Evolutionary conservation across 768 basidiomycete species (phyloP), one percentile per base, ranked within the genome.

Genomic region (Calvatia gigantea): DNA sequence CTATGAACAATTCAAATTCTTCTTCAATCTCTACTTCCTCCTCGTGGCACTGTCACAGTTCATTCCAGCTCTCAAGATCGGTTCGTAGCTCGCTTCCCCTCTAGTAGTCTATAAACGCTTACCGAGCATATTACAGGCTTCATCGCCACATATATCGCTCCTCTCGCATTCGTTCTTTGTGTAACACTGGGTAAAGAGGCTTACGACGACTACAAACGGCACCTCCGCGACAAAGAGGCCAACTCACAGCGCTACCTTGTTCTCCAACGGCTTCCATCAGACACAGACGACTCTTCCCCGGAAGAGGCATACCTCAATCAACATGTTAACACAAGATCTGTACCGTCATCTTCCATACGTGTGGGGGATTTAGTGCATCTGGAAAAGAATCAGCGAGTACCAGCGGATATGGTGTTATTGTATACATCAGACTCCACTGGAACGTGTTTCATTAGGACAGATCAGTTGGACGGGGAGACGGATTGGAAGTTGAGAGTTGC

Each of bases 1-100:
- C 69, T 98, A 98, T 70, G 95, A 98, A 69, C 96, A 98, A 69
- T 99, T 98, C 87, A 98, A 98, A 72, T 98, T 96, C 79, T 99
- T 99, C 77, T 98, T 97, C 84, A 99, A 98, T 68, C 80, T 98
- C 6, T 99, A 98, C 71, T 99, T 99, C 67, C 83, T 98, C 9
- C 86, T 98, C 21, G 97, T 99, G 33, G 97, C 97, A 0, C 78
- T 98, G 6, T 94, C 91, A 7, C 97, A 98, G 70, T 97, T 99
- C 66, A 75, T 99, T 15, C 97, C 97, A 12, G 90, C 94, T 0
- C 82, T 99, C 57, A 94, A 94, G 75, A 99, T 97, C 57, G 95
- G 94, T 93, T 50, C 43, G 83, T 74, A 29, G 23, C 12, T 43
- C 17, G 45, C 11, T 23, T 17, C 33, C 41, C 44, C 19, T 44